A percentile compares a stretch with the other conserved stretches of the same genome.
Evolutionary conservation across 768 basidiomycete genomes (phyloP).

Genomic region (Boletus edulis): DNA sequence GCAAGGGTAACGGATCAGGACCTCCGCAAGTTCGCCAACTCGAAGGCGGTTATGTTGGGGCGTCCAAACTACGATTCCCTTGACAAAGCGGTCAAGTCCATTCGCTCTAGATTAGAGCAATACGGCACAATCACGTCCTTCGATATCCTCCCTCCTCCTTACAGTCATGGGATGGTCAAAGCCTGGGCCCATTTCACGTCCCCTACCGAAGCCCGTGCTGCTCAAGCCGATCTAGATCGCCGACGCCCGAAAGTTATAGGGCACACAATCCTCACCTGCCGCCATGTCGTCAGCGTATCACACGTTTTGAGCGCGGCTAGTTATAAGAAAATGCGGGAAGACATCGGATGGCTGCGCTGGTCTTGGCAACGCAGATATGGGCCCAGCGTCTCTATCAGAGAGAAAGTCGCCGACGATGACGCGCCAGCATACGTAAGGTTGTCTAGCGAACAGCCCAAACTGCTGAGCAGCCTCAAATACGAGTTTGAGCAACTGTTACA

Average conservation of each 20-base stretch:
- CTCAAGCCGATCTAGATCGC: constrained; percentile 46
- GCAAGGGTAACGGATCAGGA: constrained; percentile 38
- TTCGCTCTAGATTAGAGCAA: constrained; percentile 37
- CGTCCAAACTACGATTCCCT: constrained; percentile 44
- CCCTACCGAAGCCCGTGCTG: constrained; percentile 49
- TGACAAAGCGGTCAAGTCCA: constrained; percentile 33
- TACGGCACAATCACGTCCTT: constrained; percentile 41
- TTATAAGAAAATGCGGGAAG: constrained; percentile 41
- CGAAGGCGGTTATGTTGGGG: constrained; percentile 51
- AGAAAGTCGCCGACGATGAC: constrained; percentile 6
- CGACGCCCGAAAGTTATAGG: constrained; percentile 46
- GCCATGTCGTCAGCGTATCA: constrained; percentile 51
- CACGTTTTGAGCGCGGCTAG: constrained; percentile 39
- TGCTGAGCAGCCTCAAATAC: constrained; percentile 54
- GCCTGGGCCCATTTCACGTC: constrained; percentile 58
- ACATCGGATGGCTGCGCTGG: constrained; percentile 45
- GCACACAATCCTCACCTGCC: constrained; percentile 45
- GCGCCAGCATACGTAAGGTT: constrained; percentile 42
- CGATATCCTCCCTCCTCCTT: constrained; percentile 50
- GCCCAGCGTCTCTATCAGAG: constrained; percentile 30
- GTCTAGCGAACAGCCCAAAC: constrained; percentile 46
- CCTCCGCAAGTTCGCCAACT: constrained; percentile 44
- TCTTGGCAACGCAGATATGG: constrained; percentile 33
- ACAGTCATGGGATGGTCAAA: constrained; percentile 44
- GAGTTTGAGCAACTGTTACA: constrained; percentile 60